phyloP scores from a whole-genome alignment of 2,329 filamentous ascomycete species.

The Aspergillus sp. region DNA sequence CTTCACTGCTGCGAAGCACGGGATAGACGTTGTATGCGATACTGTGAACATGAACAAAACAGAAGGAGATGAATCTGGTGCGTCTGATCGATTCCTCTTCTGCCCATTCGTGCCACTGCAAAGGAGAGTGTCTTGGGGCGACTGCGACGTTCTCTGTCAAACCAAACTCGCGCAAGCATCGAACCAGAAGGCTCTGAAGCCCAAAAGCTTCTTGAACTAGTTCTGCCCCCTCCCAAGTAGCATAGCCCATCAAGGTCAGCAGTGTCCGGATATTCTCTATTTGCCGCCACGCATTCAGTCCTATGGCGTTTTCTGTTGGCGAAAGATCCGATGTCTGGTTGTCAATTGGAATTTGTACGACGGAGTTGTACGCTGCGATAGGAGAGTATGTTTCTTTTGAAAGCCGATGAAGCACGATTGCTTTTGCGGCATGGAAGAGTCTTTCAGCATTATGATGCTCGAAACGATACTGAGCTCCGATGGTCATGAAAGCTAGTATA shows the following conservation, averaged over 20 bases:
- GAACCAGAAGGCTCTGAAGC: conserved; percentile 30
- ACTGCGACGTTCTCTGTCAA: conserved; percentile 25
- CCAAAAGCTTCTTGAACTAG: conserved; percentile 32
- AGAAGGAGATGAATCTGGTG: conserved; percentile 38
- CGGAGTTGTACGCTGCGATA: conserved; percentile 12
- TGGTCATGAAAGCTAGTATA: conserved; percentile 64
- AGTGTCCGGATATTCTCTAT: conserved; percentile 32
- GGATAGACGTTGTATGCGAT: conserved; percentile 41
- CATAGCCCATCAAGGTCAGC: conserved; percentile 31
- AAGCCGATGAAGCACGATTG: conserved; percentile 64
- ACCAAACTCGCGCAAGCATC: conserved; percentile 29
- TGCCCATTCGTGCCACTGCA: conserved; percentile 38
- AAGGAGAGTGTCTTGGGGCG: conserved; percentile 20
- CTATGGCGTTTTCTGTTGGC: conserved; percentile 10
- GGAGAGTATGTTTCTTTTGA: conserved; percentile 21
- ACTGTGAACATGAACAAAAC: conserved; percentile 39
- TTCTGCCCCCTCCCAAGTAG: conserved; percentile 32
- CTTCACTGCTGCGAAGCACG: conserved; percentile 36
- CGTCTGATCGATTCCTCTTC: conserved; percentile 35
- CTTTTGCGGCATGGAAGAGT: conserved; percentile 55
- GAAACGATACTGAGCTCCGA: conserved; percentile 53
- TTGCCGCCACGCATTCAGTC: conserved; percentile 19
- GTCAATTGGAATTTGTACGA: conserved; percentile 21
- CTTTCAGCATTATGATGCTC: conserved; percentile 38
- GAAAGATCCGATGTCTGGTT: conserved; percentile 11